These are phyloP conservation scores for Penicillium alfredii DNA, from an alignment of 495 filamentous ascomycete species.

Conservation along the genomic window DNA sequence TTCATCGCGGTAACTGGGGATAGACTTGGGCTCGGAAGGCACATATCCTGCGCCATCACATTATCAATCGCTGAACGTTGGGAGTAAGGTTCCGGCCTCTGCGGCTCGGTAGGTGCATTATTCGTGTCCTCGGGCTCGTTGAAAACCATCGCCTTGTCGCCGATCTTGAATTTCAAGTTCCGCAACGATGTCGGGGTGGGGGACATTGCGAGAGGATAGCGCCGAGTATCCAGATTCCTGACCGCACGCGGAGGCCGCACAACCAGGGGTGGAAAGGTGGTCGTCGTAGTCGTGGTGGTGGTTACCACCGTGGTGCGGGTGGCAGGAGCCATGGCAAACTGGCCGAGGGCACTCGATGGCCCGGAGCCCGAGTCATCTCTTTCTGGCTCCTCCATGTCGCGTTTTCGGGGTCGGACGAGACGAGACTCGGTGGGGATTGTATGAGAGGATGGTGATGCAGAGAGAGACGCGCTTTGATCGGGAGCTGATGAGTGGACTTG, in stretches of 20 bases:
- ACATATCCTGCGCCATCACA: constrained; percentile 75
- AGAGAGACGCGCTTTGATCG: constrained; percentile 19
- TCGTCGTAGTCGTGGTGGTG: constrained; percentile 91
- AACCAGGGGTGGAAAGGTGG: constrained; percentile 75
- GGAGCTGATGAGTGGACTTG: constrained; percentile 10
- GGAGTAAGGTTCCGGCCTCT: constrained; percentile 21
- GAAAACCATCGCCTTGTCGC: constrained; percentile 57
- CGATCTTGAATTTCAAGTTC: constrained; percentile 66
- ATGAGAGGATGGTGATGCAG: constrained; percentile 11
- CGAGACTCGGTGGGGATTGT: constrained; percentile 13
- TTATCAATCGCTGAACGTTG: constrained; percentile 43
- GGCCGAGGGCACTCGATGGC: constrained; percentile 43
- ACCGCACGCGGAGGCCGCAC: constrained; percentile 70
- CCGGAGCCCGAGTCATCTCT: constrained; percentile 16
- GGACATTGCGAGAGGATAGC: constrained; percentile 79
- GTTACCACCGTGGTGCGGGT: constrained; percentile 78
- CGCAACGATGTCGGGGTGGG: constrained; percentile 73
- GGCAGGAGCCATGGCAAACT: constrained; percentile 65
- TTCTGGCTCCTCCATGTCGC: constrained; percentile 32
- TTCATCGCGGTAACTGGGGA: constrained; percentile 85
- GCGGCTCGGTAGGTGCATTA: constrained; percentile 19
- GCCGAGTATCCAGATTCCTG: constrained; percentile 71
- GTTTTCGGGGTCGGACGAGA: constrained; percentile 8
- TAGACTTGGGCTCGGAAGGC: constrained; percentile 87
- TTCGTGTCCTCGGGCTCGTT: constrained; percentile 56